Percentiles rank a stretch among this genome's conserved stretches.
Conservation (phyloP, 1,284 basidiomycete genomes). For the Hemileccinum hortonii region DNA sequence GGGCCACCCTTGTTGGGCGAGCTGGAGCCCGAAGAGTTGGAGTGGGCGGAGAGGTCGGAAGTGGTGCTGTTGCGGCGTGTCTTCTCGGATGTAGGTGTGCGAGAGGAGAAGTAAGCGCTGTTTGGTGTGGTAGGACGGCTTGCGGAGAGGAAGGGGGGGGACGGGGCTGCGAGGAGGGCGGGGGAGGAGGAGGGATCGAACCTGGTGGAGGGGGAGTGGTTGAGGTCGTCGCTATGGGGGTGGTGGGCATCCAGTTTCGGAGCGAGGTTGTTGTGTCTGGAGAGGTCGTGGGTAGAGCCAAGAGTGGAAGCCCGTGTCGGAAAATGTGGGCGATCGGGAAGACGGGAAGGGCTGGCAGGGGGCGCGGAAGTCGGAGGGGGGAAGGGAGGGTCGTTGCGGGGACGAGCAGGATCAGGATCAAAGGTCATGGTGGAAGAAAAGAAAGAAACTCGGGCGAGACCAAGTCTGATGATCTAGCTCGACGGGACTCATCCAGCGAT, state of each 20-base stretch:
- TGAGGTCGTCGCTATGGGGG: conserved; percentile 70
- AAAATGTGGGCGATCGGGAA: conserved; percentile 50
- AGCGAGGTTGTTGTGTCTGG: conserved; percentile 48
- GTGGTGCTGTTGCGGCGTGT: conserved; percentile 44
- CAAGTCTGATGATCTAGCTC: conserved; percentile 5
- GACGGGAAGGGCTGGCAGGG: conserved; percentile 35
- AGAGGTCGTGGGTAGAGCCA: conserved; percentile 50
- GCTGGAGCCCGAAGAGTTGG: conserved; percentile 44
- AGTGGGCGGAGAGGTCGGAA: conserved; percentile 51
- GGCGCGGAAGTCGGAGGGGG: conserved; percentile 35
- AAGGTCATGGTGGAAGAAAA: conserved; percentile 22
- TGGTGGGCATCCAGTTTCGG: conserved; percentile 39
- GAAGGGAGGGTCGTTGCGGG: conserved; percentile 27
- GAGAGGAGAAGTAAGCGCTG: conserved; percentile 44
- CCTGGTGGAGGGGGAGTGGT: conserved; percentile 43
- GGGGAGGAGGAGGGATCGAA: conserved; percentile 21
- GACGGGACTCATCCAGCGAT: conserved; percentile 20
- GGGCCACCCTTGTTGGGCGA: conserved; percentile 45
- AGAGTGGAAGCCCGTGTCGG: conserved; percentile 64
- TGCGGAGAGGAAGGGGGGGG: conserved; percentile 49
- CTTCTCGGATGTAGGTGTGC: conserved; percentile 49
- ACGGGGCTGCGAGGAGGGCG: conserved; percentile 42
- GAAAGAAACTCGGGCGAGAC: too few species aligned
- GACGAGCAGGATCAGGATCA: conserved; percentile 31
- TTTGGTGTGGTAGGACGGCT: conserved; percentile 56